Evolutionary conservation across 2,329 filamentous ascomycete species (phyloP), one percentile per base, ranked within the genome.

Genomic region (Lachnellula occidentalis): DNA sequence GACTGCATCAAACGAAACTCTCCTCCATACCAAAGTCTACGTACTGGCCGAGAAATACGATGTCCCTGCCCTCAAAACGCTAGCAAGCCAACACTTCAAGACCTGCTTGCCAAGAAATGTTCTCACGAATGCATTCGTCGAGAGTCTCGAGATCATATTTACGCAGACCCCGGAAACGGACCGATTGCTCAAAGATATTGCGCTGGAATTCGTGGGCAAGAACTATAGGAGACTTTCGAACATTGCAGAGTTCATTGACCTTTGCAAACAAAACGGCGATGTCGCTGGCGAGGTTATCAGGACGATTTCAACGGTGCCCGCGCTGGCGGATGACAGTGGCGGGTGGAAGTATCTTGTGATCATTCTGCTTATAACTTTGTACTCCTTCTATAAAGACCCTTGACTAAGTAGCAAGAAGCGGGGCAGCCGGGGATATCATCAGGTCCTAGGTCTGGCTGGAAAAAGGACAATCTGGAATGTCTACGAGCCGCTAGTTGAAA

Each of bases 1-100:
- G n/a, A 24, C 4, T 24, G 24, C 45, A 11, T 54, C 45, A 43
- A 17, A 34, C 15, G 45, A 45, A 15, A 19, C 27, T 22, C 39
- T 52, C 34, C 19, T 47, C 42, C 47, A 62, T 22, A 34, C 54
- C 12, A 50, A 57, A 11, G 39, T 62, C 19, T 62, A 56, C 21
- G 42, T 58, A 2, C 43, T 56, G 1, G 56, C 50, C 1, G 54
- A 58, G 17, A 57, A 54, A 27, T 59, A 53, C 36, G 50, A 58
- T 11, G 51, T 62, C 12, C 17, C 50, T 11, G 46, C 27, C 2
- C 42, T 62, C 9, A 58, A 55, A 22, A 2, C 11, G 5, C 8
- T 55, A 1, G 55, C 58, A 4, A 54, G 24, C 12, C 5, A 53
- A 2, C 58, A 58, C 24, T 61, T 50, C 12, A 9, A 12, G 6